Percentiles rank a stretch among this genome's conserved stretches.
Conservation (phyloP, 768 basidiomycete genomes). For the Termitomyces sp. region DNA sequence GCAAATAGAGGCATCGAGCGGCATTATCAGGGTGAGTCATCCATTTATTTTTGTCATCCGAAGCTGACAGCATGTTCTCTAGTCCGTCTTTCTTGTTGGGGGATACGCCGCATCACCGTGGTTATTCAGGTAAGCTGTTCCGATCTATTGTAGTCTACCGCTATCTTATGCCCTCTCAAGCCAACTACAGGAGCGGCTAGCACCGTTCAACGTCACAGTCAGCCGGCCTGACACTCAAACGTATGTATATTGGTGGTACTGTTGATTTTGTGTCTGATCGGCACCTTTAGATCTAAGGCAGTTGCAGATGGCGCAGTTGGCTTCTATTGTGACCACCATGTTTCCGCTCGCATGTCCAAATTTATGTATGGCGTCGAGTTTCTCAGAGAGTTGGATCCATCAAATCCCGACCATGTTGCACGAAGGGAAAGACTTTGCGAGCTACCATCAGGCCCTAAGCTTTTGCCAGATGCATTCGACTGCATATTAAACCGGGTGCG, state of each 20-base stretch:
- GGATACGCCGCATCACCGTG: constrained; percentile 82
- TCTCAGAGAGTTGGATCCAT: constrained; percentile 58
- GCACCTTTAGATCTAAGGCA: constrained; percentile 63
- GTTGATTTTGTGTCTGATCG: neutral
- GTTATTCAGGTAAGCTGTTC: constrained; percentile 47
- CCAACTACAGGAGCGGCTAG: constrained; percentile 67
- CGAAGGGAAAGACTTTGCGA: constrained; percentile 66
- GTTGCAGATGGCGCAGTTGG: constrained; percentile 82
- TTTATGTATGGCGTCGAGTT: constrained; percentile 84
- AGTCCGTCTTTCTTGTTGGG: constrained; percentile 83
- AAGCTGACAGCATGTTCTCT: neutral
- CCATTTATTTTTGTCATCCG: neutral
- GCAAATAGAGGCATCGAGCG: constrained; percentile 65
- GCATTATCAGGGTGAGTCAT: constrained; percentile 53
- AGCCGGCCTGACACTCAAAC: constrained; percentile 79
- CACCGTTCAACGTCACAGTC: constrained; percentile 49
- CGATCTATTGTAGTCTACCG: neutral
- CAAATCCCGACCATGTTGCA: constrained; percentile 60
- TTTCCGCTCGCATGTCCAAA: constrained; percentile 74
- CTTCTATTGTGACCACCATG: constrained; percentile 82
- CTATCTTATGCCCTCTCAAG: constrained; percentile 13
- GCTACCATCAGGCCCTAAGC: constrained; percentile 68
- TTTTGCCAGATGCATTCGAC: constrained; percentile 81
- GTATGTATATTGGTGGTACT: constrained; percentile 28
- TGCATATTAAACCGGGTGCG: constrained; percentile 66